These are phyloP conservation scores for Posidonia australis DNA, from an alignment of 106 monocot species.

Conservation along the genomic window DNA sequence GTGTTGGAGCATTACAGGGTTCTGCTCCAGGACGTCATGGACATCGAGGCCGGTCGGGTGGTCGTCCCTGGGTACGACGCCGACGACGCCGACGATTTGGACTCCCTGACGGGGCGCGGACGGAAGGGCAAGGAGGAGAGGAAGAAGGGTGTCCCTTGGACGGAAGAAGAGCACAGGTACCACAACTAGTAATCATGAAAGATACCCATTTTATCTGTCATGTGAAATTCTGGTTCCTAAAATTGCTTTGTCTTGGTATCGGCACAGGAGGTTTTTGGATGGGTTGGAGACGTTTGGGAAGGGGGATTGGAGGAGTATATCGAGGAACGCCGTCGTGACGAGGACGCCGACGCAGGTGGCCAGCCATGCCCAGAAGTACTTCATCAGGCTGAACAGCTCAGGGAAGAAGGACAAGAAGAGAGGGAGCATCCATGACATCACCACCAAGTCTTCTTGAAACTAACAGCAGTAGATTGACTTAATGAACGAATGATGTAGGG, in stretches of 20 bases:
- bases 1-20: slow-evolving; percentile 14
- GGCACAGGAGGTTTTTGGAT: slow-evolving; percentile 24
- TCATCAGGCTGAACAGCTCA: slow-evolving; percentile 8
- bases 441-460: too few relatives aligned
- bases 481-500: too few relatives aligned
- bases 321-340: slow-evolving; percentile 18
- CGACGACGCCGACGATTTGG: background rate
- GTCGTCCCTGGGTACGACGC: slow-evolving; percentile 9
- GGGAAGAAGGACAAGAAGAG: slow-evolving; percentile 18
- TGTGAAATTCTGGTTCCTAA: too few relatives aligned
- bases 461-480: too few relatives aligned
- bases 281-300: slow-evolving; percentile 22
- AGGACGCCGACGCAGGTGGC: slow-evolving; percentile 26
- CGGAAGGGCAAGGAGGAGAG: slow-evolving; percentile 20
- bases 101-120: background rate
- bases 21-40: slow-evolving; percentile 10
- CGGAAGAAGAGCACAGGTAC: slow-evolving; percentile 23
- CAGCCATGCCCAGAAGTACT: slow-evolving; percentile 31
- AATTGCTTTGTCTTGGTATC: too few relatives aligned
- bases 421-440: slow-evolving; percentile 21
- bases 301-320: slow-evolving; percentile 30
- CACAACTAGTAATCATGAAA: too few relatives aligned
- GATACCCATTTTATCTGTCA: too few relatives aligned
- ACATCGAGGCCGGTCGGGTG: slow-evolving; percentile 17
- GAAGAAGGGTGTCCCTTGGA: slow-evolving; percentile 25